Evolutionary conservation across 495 filamentous ascomycete species (phyloP), one percentile per base, ranked within the genome.

Genomic region (Aspergillus campestris): DNA sequence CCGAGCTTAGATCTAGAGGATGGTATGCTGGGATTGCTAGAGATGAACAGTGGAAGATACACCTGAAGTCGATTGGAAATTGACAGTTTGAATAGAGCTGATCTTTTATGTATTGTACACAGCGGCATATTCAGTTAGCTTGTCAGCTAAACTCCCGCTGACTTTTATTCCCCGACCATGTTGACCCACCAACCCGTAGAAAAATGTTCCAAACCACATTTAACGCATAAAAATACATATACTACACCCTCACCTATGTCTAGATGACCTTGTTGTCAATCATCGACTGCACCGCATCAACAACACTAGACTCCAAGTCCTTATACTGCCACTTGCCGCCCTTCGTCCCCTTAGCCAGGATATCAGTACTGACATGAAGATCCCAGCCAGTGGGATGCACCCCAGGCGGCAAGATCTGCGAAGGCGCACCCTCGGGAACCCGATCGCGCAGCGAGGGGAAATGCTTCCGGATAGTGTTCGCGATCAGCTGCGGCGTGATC

Each of bases 301-400:
- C 40, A 6, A 60, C 33, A 52, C 61, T 59, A 3, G 38, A 48
- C 45, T 61, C 49, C 28, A 61, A 31, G 12, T 42, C 49, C 27
- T 49, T 48, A 44, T 63, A 63, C 13, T 47, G 40, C 55, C 61
- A 65, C 29, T 41, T 44, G 0, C 40, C 33, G 2, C 36, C 35
- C 27, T 49, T 45, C 7, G 39, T 38, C 8, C 54, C 57, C 27
- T 51, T 48, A n/a, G 45, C 44, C 15, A 65, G 49, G 15, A 63
- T 52, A 14, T 56, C 49, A 28, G 53, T 35, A 46, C 60, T 63
- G 18, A 44, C 46, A 0, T 49, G 42, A 40, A 50, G 58, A 51
- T 65, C 51, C 57, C 58, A 65, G 1, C 58, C 62, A 3, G 55
- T 63, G 1, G 62, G 62, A 11, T 59, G 38, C 2, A 65, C 47